Evolutionary conservation across 306 rosid species (phyloP).

Genomic region (Prunus davidiana): DNA sequence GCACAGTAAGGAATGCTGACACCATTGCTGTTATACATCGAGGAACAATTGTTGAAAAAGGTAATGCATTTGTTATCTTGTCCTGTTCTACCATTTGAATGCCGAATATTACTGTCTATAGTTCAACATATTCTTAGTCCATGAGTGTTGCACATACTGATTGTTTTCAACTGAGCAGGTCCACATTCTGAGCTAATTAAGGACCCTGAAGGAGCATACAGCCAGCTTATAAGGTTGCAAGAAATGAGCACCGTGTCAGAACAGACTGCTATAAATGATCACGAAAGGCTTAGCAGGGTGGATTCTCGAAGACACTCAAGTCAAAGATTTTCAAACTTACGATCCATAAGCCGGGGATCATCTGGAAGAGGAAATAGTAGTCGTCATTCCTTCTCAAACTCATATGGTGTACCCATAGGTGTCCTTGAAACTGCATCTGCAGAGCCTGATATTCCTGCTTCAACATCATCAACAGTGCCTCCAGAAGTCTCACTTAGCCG

Average conservation of each 20-base stretch:
- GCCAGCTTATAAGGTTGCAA: conserved; percentile 62
- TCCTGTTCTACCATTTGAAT: too few relatives aligned
- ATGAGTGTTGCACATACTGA: background rate
- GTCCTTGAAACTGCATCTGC: conserved; percentile 27
- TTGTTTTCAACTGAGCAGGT: conserved; percentile 34
- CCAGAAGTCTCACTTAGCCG: conserved; percentile 42
- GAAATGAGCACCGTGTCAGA: conserved; percentile 28
- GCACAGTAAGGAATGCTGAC: too few relatives aligned
- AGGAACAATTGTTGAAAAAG: too few relatives aligned
- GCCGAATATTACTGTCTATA: too few relatives aligned
- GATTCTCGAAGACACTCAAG: background rate
- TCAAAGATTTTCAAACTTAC: conserved; percentile 17
- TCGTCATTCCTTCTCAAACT: conserved; percentile 41
- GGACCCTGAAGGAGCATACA: conserved; percentile 62
- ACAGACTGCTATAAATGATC: background rate
- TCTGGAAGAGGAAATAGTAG: conserved; percentile 47
- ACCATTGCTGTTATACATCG: too few relatives aligned
- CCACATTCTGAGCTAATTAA: conserved; percentile 53
- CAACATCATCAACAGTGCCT: conserved; percentile 21
- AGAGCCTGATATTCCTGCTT: conserved; percentile 23
- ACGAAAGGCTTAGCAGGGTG: conserved; percentile 1
- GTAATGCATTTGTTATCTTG: too few relatives aligned
- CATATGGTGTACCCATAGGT: conserved; percentile 35
- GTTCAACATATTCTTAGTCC: background rate
- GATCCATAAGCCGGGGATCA: conserved; percentile 54